Conservation (phyloP, 176 grass and related monocot species). For the Aegilops umbellulata region DNA sequence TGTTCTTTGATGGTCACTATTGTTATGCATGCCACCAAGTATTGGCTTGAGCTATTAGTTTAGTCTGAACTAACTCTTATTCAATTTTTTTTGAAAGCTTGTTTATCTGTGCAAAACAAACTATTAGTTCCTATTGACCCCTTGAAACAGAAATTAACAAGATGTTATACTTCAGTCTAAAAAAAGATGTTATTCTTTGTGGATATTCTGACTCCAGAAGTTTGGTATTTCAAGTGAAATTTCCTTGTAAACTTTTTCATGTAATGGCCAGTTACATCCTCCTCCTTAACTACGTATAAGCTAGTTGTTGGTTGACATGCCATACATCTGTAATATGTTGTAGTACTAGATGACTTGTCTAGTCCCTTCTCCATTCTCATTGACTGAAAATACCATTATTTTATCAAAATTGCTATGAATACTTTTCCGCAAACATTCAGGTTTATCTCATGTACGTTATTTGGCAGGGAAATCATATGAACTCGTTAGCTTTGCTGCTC, state of each 20-base stretch:
- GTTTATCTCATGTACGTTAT: neutral
- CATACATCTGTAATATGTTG: neutral
- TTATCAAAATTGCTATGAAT: neutral
- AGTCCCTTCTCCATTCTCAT: neutral
- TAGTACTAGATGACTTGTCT: neutral
- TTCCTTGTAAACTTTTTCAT: neutral
- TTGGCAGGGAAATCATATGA: slow-evolving; percentile 73
- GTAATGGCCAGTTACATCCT: neutral
- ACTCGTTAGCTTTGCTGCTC: slow-evolving; percentile 53
- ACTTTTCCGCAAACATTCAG: neutral
- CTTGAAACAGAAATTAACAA: neutral
- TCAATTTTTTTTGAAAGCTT: neutral
- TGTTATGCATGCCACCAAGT: neutral
- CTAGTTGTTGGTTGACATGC: neutral
- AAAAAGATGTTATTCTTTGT: neutral
- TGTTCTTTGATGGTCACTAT: neutral
- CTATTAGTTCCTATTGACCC: neutral
- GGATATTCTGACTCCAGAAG: neutral
- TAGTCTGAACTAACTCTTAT: neutral
- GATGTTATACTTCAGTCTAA: slow-evolving; percentile 16
- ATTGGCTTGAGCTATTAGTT: neutral
- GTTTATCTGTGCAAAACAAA: slow-evolving; percentile 1
- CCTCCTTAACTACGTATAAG: neutral
- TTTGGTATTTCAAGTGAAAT: neutral
- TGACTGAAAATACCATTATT: neutral